Percentiles rank a stretch among this genome's conserved stretches.
Evolutionary conservation across 2,329 filamentous ascomycete species (phyloP).

Genomic region (Westerdykella ornata): DNA sequence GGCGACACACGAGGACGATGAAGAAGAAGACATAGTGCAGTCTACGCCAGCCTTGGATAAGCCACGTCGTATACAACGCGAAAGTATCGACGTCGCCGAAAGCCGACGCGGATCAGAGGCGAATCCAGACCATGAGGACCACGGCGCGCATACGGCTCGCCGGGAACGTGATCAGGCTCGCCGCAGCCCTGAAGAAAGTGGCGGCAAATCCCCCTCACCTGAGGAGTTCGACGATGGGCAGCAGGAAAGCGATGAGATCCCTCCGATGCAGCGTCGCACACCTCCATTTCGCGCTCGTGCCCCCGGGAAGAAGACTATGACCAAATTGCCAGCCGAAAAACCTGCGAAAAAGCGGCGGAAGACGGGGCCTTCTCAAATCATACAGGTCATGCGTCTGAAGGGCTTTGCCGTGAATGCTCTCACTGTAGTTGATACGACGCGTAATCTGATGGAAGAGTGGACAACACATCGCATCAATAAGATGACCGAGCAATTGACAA

Average conservation of each 20-base stretch:
- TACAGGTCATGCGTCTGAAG: conserved; percentile 21
- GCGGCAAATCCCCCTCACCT: too few relatives aligned
- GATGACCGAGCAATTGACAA: conserved; percentile 35
- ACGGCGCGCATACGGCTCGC: too few relatives aligned
- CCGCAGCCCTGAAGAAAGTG: too few relatives aligned
- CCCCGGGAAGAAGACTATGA: conserved; percentile 6
- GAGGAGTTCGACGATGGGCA: too few relatives aligned
- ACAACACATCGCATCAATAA: conserved; percentile 42
- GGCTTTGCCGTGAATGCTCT: conserved; percentile 22
- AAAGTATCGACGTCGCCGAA: background rate
- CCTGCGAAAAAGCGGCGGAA: conserved; percentile 27
- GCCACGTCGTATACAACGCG: conserved; percentile 6
- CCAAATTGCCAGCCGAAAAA: conserved; percentile 14
- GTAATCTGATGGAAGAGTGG: conserved; percentile 46
- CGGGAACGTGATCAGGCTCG: too few relatives aligned
- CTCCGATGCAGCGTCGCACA: too few relatives aligned
- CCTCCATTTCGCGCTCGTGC: too few relatives aligned
- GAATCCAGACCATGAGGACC: too few relatives aligned
- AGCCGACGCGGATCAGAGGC: too few relatives aligned
- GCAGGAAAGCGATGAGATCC: too few relatives aligned
- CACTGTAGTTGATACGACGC: conserved; percentile 36
- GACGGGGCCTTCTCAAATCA: conserved; percentile 2
- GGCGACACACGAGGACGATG: too few relatives aligned
- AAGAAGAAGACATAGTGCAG: conserved; percentile 1
- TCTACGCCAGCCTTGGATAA: conserved; percentile 12